phyloP scores from a whole-genome alignment of 805 yeast genomes.

The Yarrowia yakushimensis region DNA sequence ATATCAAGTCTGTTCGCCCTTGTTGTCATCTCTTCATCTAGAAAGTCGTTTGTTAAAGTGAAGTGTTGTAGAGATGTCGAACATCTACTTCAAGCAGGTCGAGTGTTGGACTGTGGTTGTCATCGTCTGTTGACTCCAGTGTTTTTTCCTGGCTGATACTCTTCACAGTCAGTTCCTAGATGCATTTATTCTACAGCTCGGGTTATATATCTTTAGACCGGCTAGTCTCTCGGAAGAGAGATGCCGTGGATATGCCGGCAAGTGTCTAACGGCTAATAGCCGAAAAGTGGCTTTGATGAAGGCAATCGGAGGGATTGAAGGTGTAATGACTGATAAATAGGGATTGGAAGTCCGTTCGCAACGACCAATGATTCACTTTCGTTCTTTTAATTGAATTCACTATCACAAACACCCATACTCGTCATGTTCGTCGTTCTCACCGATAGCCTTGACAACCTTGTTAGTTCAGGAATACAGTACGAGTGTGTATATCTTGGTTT shows the following conservation, averaged over 20 bases:
- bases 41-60: neutral
- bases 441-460: neutral
- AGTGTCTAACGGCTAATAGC: neutral
- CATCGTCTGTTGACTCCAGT: neutral
- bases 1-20: neutral
- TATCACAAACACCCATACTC: neutral
- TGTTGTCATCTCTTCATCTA: neutral
- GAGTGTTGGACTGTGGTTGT: neutral
- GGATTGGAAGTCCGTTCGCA: no score
- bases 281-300: neutral
- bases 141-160: neutral
- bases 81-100: neutral
- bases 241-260: conserved; percentile 11
- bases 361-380: no score
- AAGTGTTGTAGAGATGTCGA: neutral
- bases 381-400: no score
- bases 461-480: neutral
- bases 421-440: neutral
- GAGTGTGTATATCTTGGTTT: no score
- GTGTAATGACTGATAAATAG: no score
- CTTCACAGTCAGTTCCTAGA: neutral
- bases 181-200: neutral
- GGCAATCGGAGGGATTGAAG: neutral
- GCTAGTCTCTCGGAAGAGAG: conserved; percentile 1
- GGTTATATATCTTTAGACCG: neutral